Evolutionary conservation across 768 basidiomycete species (phyloP).

Genomic region (Boletus edulis): DNA sequence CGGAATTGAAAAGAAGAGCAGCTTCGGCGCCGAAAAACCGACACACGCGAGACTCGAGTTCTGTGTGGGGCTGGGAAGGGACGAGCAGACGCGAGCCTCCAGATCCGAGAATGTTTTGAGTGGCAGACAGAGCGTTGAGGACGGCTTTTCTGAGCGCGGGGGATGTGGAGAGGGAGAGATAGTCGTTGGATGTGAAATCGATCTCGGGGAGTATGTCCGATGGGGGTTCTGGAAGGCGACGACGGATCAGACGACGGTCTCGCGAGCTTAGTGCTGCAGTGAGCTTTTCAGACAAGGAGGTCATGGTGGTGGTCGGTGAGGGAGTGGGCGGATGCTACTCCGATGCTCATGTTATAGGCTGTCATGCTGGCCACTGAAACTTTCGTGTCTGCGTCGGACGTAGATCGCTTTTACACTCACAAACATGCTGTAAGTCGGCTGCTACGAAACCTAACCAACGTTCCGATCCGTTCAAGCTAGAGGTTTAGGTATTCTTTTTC

Average conservation of each 20-base stretch:
- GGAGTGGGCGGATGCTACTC: too few species aligned
- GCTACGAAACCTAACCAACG: too few species aligned
- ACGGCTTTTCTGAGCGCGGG: constrained; percentile 54
- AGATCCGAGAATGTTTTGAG: constrained; percentile 74
- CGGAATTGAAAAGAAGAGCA: constrained; percentile 87
- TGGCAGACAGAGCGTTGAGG: constrained; percentile 46
- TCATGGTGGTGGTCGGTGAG: constrained; percentile 4
- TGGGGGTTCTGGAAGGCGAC: constrained; percentile 59
- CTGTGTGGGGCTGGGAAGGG: constrained; percentile 50
- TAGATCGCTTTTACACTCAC: neutral
- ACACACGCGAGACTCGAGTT: constrained; percentile 68
- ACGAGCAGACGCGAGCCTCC: constrained; percentile 87
- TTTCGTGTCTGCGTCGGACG: neutral
- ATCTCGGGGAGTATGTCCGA: constrained; percentile 33
- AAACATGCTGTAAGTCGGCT: too few species aligned
- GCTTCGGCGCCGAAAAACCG: constrained; percentile 59
- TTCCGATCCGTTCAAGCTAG: too few species aligned
- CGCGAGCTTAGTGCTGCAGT: constrained; percentile 58
- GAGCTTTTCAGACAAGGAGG: constrained; percentile 40
- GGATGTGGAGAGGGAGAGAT: constrained; percentile 76
- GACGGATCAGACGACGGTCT: constrained; percentile 63
- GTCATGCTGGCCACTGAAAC: too few species aligned
- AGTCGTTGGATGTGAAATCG: constrained; percentile 92
- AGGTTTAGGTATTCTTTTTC: too few species aligned
- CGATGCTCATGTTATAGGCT: too few species aligned